These are phyloP conservation scores for Backusella tarrabulga DNA, from an alignment of 192 early-diverging fungal species.

Conservation along the genomic window DNA sequence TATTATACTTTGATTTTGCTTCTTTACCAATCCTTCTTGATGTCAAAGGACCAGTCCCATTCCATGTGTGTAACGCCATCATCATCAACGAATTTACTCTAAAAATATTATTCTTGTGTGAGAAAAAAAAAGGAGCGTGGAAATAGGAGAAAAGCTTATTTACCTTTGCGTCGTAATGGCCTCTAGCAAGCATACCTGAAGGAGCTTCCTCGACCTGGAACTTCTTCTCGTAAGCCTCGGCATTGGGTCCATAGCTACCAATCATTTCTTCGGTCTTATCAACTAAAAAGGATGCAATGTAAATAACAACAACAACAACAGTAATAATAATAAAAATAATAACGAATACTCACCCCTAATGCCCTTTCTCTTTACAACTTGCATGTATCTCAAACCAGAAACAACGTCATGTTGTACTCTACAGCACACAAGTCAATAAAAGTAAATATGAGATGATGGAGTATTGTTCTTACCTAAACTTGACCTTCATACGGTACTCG, in stretches of 20 bases:
- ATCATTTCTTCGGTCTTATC: constrained; percentile 96
- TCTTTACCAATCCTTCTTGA: constrained; percentile 44
- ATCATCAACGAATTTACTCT: constrained; percentile 94
- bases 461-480: constrained; percentile 60
- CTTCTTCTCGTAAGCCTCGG: constrained; percentile 81
- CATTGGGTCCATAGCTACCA: constrained; percentile 89
- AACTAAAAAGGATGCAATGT: constrained; percentile 42
- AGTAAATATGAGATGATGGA: background rate
- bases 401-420: constrained; percentile 94
- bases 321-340: background rate
- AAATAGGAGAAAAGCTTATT: constrained; percentile 5
- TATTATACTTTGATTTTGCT: background rate
- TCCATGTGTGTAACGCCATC: constrained; percentile 79
- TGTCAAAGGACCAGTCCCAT: constrained; percentile 65
- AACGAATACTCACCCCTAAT: constrained; percentile 48
- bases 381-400: constrained; percentile 92
- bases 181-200: constrained; percentile 87
- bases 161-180: constrained; percentile 83
- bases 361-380: constrained; percentile 87
- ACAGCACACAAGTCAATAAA: background rate
- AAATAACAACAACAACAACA: background rate
- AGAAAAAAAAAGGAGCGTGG: background rate
- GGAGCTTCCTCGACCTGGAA: constrained; percentile 90
- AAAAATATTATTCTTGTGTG: background rate
- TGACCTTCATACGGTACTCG: constrained; percentile 90